Evolutionary conservation across 371 early-diverging fungal genomes (phyloP).

Genomic region (Smittium mucronatum): DNA sequence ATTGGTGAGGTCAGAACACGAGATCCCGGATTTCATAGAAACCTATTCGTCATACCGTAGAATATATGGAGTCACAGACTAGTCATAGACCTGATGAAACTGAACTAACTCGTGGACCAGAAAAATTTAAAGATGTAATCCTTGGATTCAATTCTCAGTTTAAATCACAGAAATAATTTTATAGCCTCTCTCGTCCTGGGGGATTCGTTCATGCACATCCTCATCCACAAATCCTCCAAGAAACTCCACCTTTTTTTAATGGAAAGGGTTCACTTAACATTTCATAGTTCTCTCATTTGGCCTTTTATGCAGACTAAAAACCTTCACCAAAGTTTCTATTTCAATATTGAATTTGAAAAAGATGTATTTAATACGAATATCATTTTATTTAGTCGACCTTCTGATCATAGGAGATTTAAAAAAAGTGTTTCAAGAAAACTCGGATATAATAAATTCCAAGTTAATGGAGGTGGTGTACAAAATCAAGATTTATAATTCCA

Average conservation of each 20-base stretch:
- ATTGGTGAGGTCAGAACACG: not conserved
- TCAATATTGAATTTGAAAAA: slow-evolving; percentile 26
- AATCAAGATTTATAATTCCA: slow-evolving; percentile 22
- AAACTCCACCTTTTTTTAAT: slow-evolving; percentile 32
- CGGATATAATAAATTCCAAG: slow-evolving; percentile 18
- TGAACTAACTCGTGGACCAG: slow-evolving; percentile 28
- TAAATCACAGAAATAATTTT: slow-evolving; percentile 21
- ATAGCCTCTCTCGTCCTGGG: slow-evolving; percentile 25
- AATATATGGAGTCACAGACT: slow-evolving; percentile 13
- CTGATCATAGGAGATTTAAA: slow-evolving; percentile 16
- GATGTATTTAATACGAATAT: slow-evolving; percentile 22
- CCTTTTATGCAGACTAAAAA: slow-evolving; percentile 31
- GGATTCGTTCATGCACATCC: slow-evolving; percentile 30
- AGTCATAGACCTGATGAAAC: slow-evolving; percentile 23
- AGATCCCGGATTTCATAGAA: not conserved
- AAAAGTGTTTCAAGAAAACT: slow-evolving; percentile 11
- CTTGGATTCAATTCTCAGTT: slow-evolving; percentile 20
- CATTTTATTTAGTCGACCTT: slow-evolving; percentile 33
- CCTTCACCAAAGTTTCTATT: slow-evolving; percentile 34
- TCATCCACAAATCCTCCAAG: slow-evolving; percentile 19
- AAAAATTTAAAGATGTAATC: slow-evolving; percentile 20
- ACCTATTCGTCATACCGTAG: slow-evolving; percentile 6
- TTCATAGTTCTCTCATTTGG: slow-evolving; percentile 35
- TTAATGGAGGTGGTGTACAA: slow-evolving; percentile 21
- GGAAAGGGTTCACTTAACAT: slow-evolving; percentile 35